phyloP scores from a whole-genome alignment of 108 stramenopile species.

The Cyclotella distinguenda region DNA sequence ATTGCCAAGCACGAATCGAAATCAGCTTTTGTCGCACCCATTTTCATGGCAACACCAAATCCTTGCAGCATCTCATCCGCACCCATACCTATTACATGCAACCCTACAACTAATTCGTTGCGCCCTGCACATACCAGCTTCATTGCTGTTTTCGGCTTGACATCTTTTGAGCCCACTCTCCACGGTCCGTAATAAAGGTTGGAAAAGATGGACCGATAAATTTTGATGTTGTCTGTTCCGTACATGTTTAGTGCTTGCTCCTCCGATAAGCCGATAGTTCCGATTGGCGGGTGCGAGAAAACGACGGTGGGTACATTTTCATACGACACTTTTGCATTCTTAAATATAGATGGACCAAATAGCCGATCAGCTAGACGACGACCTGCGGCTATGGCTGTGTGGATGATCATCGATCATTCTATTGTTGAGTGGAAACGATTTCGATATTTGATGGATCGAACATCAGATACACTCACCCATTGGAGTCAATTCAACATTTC shows the following conservation, averaged over 20 bases:
- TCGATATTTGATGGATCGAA: not conserved
- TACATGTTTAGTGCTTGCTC: slow-evolving; percentile 68
- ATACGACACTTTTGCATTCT: slow-evolving; percentile 71
- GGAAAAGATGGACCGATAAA: slow-evolving; percentile 79
- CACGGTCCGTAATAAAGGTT: slow-evolving; percentile 87
- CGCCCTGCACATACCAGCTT: slow-evolving; percentile 78
- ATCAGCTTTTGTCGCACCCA: slow-evolving; percentile 95
- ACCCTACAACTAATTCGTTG: slow-evolving; percentile 83
- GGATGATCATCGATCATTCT: not conserved
- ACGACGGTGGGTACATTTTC: slow-evolving; percentile 81
- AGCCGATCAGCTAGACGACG: slow-evolving; percentile 80
- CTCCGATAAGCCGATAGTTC: slow-evolving; percentile 76
- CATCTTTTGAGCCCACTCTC: slow-evolving; percentile 60
- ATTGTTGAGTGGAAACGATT: not conserved
- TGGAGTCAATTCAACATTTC: slow-evolving; percentile 83
- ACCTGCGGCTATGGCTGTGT: slow-evolving; percentile 78
- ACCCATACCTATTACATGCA: slow-evolving; percentile 92
- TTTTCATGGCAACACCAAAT: slow-evolving; percentile 93
- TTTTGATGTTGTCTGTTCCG: slow-evolving; percentile 77
- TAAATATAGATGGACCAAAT: slow-evolving; percentile 56
- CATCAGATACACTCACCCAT: slow-evolving; percentile 50
- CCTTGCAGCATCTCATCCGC: slow-evolving; percentile 97
- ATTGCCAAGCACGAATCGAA: slow-evolving; percentile 93
- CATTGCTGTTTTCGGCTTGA: slow-evolving; percentile 69
- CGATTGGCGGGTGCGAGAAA: slow-evolving; percentile 83